A percentile compares a stretch with the other conserved stretches of the same genome.
Conservation (phyloP, 176 grass and related monocot species). For the Oryza glaberrima region DNA sequence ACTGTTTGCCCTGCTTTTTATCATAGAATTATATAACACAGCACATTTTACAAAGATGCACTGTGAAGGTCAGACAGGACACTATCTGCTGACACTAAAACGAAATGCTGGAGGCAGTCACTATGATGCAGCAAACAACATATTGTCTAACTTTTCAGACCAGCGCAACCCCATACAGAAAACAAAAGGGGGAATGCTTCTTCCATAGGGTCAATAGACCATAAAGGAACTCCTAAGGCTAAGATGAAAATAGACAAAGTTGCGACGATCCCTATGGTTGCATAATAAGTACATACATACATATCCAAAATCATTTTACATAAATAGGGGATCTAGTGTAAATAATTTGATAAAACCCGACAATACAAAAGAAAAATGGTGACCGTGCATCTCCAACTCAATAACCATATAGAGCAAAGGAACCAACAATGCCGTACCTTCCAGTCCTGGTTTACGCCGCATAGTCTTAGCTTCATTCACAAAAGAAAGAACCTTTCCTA, state of each 20-base stretch:
- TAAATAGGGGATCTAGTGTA: not conserved
- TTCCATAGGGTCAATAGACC: not conserved
- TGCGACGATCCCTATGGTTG: not conserved
- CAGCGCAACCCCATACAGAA: too few species aligned
- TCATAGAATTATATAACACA: not conserved
- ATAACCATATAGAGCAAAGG: not conserved
- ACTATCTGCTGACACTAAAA: not conserved
- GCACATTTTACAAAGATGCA: not conserved
- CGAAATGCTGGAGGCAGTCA: not conserved
- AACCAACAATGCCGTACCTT: conserved; percentile 28
- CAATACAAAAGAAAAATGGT: not conserved
- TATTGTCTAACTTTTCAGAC: too few species aligned
- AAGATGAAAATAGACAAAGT: not conserved
- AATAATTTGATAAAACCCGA: not conserved
- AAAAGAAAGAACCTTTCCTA: conserved; percentile 43
- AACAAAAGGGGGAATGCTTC: not conserved
- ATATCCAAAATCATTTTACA: not conserved
- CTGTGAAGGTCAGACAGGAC: not conserved
- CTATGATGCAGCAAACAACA: not conserved
- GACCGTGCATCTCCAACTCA: not conserved
- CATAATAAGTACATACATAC: not conserved
- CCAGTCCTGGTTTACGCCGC: conserved; percentile 44
- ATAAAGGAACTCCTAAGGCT: not conserved
- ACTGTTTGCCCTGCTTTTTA: conserved; percentile 55
- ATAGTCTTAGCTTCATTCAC: conserved; percentile 55